Base-by-base conservation (phyloP, 1,139 yeast species). In the Protomyces pachydermus region DNA sequence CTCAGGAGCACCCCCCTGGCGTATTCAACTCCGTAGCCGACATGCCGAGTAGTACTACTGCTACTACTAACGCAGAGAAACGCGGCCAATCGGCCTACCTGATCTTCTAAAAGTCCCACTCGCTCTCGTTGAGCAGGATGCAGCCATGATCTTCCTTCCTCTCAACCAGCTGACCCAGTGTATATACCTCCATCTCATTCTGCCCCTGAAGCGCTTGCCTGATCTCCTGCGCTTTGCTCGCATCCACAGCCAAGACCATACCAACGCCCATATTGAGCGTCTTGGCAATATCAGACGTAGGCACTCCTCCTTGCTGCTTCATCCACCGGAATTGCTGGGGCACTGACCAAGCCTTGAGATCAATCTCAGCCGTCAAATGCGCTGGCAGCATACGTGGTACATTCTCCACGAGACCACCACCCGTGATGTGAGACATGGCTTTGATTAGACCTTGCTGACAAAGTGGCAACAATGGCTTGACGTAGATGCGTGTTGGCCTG, bases 231-330 rank as follows among this genome's bases (percentile, higher is more conserved):
- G 84, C 96, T 65, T 88, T 82, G 65, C 81, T 84, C 9, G 74
- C 71, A 67, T 76, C 75, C 42, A 90, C 97, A 71, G 93, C 87
- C 61, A 88, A 83, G 50, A 90, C 93, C 98, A 95, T 95, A 72
- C 98, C 99, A 71, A 95, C 83, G 77, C 99, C 99, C 82, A 91
- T 82, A 76, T 95, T 95, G 75, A 95, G 83, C 3, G 98, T 95
- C 81, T 90, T 91, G 73, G 90, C 79, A 69, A 90, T 84, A 75
- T 95, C 98, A 20, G 79, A 79, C 63, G 82, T 79, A 61, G 98
- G 98, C 54, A 95, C 96, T 71, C 86, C 85, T 68, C 98, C 99
- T 66, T 91, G 85, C 72, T 82, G 82, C 60, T 96, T 97, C 68
- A 95, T 84, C 97, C 98, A 95, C 76, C 85, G 86, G 83, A 95